A percentile compares a stretch with the other conserved stretches of the same genome.
phyloP scores from a whole-genome alignment of 2,329 filamentous ascomycete species.

The Xylaria sp. region DNA sequence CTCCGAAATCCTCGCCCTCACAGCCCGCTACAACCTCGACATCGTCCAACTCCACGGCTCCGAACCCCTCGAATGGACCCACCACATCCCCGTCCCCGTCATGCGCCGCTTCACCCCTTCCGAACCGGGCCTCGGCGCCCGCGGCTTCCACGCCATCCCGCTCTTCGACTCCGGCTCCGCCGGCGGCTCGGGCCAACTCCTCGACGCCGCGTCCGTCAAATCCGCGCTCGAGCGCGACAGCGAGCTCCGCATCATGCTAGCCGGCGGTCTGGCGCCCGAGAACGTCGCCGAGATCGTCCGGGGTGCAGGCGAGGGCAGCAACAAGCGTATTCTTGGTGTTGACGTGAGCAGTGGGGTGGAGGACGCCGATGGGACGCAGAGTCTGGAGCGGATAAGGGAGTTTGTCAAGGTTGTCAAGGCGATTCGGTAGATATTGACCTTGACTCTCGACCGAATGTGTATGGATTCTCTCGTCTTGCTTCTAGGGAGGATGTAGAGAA shows the following conservation, averaged over 20 bases:
- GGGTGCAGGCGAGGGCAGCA: slow-evolving; percentile 53
- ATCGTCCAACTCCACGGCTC: slow-evolving; percentile 88
- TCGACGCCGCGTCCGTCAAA: slow-evolving; percentile 68
- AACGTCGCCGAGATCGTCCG: slow-evolving; percentile 68
- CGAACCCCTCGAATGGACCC: slow-evolving; percentile 89
- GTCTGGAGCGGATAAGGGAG: slow-evolving; percentile 68
- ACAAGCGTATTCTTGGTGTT: slow-evolving; percentile 67
- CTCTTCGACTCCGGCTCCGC: slow-evolving; percentile 75
- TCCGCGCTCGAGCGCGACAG: slow-evolving; percentile 59
- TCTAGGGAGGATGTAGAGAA: no score
- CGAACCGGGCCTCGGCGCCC: slow-evolving; percentile 62
- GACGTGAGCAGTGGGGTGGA: slow-evolving; percentile 96
- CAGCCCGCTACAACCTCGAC: slow-evolving; percentile 71
- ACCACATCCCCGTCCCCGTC: slow-evolving; percentile 84
- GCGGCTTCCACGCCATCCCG: slow-evolving; percentile 78
- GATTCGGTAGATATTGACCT: no score
- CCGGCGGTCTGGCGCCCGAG: slow-evolving; percentile 74
- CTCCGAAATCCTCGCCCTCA: slow-evolving; percentile 72
- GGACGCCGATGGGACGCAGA: slow-evolving; percentile 71
- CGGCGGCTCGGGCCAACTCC: slow-evolving; percentile 67
- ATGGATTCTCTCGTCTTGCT: not conserved
- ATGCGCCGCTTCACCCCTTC: slow-evolving; percentile 77
- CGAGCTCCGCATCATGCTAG: slow-evolving; percentile 71
- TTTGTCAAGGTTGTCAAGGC: slow-evolving; percentile 74
- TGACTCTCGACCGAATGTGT: no score